Evolutionary conservation across 2,329 filamentous ascomycete species (phyloP), one percentile per base, ranked within the genome.

Genomic region (Metarhizium humberi): DNA sequence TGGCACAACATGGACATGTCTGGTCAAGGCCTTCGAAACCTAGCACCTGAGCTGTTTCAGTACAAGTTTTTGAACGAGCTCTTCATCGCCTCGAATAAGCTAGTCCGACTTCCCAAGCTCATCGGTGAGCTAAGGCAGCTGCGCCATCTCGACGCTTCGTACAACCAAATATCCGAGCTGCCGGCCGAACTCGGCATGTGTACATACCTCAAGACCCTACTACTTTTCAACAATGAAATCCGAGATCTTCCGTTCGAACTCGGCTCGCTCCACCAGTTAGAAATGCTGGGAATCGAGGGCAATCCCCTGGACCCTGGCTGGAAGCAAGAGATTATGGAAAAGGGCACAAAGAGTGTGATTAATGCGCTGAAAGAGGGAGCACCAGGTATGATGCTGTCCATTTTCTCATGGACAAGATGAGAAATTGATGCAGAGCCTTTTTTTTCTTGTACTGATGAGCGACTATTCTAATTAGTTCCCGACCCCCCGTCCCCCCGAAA

Each of bases 101-200:
- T 99, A 57, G 84, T 84, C 32, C 78, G 80, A 49, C 75, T 99
- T n/a, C 91, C 92, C 13, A 75, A 87, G 42, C 79, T 85, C 25
- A 90, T 99, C 67, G 92, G 94, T 43, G 81, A 87, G 63, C 77
- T 99, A 60, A 85, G 92, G 60, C 86, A 88, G 60, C 75, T 99
- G 51, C 87, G 84, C 40, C 82, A 92, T 64, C 80, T 99, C 51
- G 92, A 99, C 70, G 79, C 92, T 3, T 97, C 94, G 0, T 85
- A 87, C 73, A 99, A 99, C 70, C 83, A 92, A 58, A 78, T 99
- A 57, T 80, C 80, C 8, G 84, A 88, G 60, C 76, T 99, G 4
- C 94, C 94, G 1, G 82, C 88, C 25, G 92, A 99, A 74, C 84
- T 99, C 58, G 94, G 94, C 66, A 99, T 97, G 92, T 90, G 96